phyloP scores from a whole-genome alignment of 768 basidiomycete genomes.

The Antrodiella citrinella region DNA sequence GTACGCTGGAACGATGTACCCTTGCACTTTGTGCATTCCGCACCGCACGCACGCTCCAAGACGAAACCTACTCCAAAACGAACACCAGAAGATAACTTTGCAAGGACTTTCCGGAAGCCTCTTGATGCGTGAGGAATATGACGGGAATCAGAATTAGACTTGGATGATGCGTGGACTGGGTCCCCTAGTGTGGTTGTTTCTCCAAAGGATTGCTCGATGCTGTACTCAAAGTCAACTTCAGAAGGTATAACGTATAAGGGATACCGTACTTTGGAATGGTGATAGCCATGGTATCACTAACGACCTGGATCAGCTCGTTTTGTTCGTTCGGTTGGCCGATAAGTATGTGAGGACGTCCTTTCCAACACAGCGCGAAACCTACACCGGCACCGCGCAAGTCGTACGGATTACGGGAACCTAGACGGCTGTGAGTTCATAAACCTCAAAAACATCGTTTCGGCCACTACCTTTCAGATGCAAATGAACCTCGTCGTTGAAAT shows the following conservation, averaged over 20 bases:
- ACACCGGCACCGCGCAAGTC: conserved; percentile 61
- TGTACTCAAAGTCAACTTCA: neutral
- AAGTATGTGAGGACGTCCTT: conserved; percentile 60
- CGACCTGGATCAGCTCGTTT: conserved; percentile 74
- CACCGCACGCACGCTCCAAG: conserved; percentile 75
- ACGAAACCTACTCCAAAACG: conserved; percentile 80
- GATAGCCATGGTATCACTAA: conserved; percentile 72
- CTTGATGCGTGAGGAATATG: neutral
- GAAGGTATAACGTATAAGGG: neutral
- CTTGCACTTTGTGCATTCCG: conserved; percentile 54
- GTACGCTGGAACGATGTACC: conserved; percentile 61
- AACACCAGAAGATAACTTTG: conserved; percentile 77
- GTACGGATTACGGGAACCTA: conserved; percentile 82
- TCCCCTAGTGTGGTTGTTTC: conserved; percentile 1
- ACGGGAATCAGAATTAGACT: neutral
- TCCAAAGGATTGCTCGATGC: conserved; percentile 18
- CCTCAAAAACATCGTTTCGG: too few species aligned
- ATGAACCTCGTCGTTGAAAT: conserved; percentile 66
- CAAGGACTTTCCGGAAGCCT: conserved; percentile 59
- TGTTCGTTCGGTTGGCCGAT: conserved; percentile 67
- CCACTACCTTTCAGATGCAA: conserved; percentile 85
- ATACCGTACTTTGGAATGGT: conserved; percentile 76
- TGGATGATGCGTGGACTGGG: neutral
- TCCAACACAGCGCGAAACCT: conserved; percentile 83
- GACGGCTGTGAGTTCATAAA: too few species aligned